Evolutionary conservation across 2,329 filamentous ascomycete genomes (phyloP).

Genomic region (Dactylonectria estremocensis): DNA sequence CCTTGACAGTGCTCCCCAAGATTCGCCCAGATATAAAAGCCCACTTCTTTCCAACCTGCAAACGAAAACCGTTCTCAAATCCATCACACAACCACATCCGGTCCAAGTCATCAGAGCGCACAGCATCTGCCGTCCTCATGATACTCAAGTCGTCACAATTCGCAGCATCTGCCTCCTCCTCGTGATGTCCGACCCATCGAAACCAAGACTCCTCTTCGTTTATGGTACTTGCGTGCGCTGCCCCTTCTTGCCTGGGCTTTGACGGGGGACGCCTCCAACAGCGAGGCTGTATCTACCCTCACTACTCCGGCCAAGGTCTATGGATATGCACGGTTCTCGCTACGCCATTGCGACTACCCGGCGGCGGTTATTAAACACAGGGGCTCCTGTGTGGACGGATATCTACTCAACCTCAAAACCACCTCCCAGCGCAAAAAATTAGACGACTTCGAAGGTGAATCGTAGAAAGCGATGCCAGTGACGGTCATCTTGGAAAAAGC

Average conservation of each 20-base stretch:
- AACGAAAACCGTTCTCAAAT: too few species aligned
- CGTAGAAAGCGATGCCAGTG: constrained; percentile 36
- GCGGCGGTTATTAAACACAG: constrained; percentile 40
- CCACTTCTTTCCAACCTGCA: too few species aligned
- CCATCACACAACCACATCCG: too few species aligned
- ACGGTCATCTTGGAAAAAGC: constrained; percentile 18
- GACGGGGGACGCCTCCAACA: constrained; percentile 47
- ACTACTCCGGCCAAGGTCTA: constrained; percentile 32
- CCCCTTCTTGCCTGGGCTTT: constrained; percentile 50
- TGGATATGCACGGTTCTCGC: constrained; percentile 22
- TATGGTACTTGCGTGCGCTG: constrained; percentile 49
- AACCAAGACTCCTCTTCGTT: constrained; percentile 46
- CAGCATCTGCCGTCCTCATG: too few species aligned
- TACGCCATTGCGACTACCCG: constrained; percentile 47
- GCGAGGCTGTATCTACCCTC: constrained; percentile 1
- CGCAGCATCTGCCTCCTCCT: too few species aligned
- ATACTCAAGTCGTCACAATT: too few species aligned
- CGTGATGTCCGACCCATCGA: too few species aligned
- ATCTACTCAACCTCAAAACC: constrained; percentile 41
- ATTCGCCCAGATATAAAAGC: too few species aligned
- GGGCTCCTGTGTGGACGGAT: constrained; percentile 43
- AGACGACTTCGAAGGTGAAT: constrained; percentile 53
- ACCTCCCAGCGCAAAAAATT: constrained; percentile 50
- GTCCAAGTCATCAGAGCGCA: too few species aligned
- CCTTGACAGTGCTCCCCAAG: too few species aligned